Evolutionary conservation across 2,329 filamentous ascomycete genomes (phyloP), one percentile per base, ranked within the genome.

Genomic region (Cercospora brassicicola): DNA sequence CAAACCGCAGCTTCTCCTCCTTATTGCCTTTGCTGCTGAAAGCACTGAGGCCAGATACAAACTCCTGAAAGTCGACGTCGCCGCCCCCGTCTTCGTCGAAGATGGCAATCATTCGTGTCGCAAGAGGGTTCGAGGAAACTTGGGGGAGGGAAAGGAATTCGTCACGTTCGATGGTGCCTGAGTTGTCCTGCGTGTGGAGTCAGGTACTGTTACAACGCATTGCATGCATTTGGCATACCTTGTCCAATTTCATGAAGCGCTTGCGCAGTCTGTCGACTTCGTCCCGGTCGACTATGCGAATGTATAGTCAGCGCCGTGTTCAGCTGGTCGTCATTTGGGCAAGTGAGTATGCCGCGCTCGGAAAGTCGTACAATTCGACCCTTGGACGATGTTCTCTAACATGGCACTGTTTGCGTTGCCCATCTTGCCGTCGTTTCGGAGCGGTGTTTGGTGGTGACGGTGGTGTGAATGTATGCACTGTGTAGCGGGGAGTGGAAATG

Each of bases 21-120:
- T 99, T 98, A 84, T 98, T 97, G 70, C 95, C 95, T 84, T 97
- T 98, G 82, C 91, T 94, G 79, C 91, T 95, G 86, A 99, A 99
- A 48, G 95, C 95, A 73, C 91, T 94, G 59, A 99, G 88, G 4
- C 95, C 95, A 1, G 92, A 93, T 9, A 99, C 95, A 80, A 99
- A 99, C 82, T 99, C 95, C 79, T 98, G 93, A 82, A 99, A 99
- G 81, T 99, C 95, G 75, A 99, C 95, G 76, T 97, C 93, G 77
- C 95, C 95, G 75, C 95, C 94, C 71, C 95, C 95, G 80, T 99
- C 95, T 82, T 98, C 95, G 81, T 99, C 95, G 79, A 99, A 98
- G 76, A 98, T 99, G 67, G 95, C 94, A 78, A 99, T 99, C 93
- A 99, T 97, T 81, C 94, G 91, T 76, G 95, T 98, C 73, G 95